phyloP scores from a whole-genome alignment of 176 grass and related monocot genomes.

The Pontederia paniculata region DNA sequence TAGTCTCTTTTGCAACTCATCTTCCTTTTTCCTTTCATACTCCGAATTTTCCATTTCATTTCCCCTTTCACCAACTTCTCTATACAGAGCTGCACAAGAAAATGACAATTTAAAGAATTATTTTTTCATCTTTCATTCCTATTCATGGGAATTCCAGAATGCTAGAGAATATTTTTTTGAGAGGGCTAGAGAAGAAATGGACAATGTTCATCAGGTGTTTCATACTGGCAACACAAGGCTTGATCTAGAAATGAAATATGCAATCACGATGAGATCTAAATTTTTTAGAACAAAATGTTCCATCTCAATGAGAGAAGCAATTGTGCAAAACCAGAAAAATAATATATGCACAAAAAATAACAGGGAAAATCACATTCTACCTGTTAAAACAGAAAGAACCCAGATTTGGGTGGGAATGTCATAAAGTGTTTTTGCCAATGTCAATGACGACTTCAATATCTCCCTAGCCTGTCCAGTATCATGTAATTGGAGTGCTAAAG shows the following conservation, averaged over 20 bases:
- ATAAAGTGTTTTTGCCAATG: conserved; percentile 89
- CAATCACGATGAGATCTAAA: too few species aligned
- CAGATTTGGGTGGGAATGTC: conserved; percentile 96
- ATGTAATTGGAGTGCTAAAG: conserved; percentile 85
- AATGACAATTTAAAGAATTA: conserved; percentile 16
- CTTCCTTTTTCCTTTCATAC: conserved; percentile 85
- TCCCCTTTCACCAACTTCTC: conserved; percentile 60
- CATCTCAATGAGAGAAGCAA: background rate
- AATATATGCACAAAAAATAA: background rate
- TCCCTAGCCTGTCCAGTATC: conserved; percentile 82
- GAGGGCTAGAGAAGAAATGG: too few species aligned
- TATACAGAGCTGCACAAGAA: conserved; percentile 65
- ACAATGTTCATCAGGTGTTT: too few species aligned
- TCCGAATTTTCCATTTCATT: conserved; percentile 91
- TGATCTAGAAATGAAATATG: too few species aligned
- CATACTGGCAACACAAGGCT: too few species aligned
- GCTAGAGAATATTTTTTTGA: background rate
- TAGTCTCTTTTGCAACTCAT: conserved; percentile 76
- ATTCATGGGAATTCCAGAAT: background rate
- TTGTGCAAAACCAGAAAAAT: background rate
- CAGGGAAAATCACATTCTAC: background rate
- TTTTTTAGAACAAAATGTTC: too few species aligned
- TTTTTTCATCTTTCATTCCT: conserved; percentile 3
- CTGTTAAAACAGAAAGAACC: conserved; percentile 93
- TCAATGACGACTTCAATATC: conserved; percentile 89